A percentile compares a stretch with the other conserved stretches of the same genome.
Evolutionary conservation across 2,329 filamentous ascomycete genomes (phyloP).

Genomic region (Diaporthe sp.): DNA sequence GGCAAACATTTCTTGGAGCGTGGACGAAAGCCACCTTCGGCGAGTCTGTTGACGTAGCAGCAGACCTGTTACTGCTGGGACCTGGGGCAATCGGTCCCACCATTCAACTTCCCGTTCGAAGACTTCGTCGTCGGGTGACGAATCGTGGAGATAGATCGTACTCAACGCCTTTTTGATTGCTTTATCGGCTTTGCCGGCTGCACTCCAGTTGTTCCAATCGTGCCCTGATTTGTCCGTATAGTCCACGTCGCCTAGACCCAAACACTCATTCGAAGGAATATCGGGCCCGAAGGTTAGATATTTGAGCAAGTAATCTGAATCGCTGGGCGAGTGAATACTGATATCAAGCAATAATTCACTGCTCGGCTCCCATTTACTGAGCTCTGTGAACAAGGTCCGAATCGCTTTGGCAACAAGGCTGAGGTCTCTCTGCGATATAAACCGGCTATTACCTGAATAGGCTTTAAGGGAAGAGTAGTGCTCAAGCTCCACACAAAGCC

Average conservation of each 20-base stretch:
- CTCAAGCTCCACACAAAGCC: conserved; percentile 45
- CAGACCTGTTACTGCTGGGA: neutral
- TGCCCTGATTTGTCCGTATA: neutral
- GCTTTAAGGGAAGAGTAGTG: conserved; percentile 41
- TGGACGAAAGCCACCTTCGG: neutral
- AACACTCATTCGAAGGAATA: neutral
- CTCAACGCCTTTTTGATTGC: neutral
- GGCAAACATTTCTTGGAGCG: conserved; percentile 43
- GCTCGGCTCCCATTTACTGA: conserved; percentile 42
- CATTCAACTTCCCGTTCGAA: neutral
- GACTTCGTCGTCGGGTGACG: neutral
- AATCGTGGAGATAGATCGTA: neutral
- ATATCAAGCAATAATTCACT: neutral
- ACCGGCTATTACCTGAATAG: conserved; percentile 34
- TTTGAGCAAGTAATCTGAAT: neutral
- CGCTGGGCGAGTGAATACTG: neutral
- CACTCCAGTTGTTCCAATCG: neutral
- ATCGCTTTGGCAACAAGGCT: conserved; percentile 36
- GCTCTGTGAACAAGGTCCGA: conserved; percentile 40
- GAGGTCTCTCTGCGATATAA: conserved; percentile 27
- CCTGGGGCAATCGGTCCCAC: neutral
- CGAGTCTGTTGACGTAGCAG: conserved; percentile 6
- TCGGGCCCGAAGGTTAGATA: neutral
- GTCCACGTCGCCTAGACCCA: too few relatives aligned
- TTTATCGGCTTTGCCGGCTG: neutral